Base-by-base conservation (phyloP, 2,329 filamentous ascomycete species). In the Pseudopithomyces maydicus region DNA sequence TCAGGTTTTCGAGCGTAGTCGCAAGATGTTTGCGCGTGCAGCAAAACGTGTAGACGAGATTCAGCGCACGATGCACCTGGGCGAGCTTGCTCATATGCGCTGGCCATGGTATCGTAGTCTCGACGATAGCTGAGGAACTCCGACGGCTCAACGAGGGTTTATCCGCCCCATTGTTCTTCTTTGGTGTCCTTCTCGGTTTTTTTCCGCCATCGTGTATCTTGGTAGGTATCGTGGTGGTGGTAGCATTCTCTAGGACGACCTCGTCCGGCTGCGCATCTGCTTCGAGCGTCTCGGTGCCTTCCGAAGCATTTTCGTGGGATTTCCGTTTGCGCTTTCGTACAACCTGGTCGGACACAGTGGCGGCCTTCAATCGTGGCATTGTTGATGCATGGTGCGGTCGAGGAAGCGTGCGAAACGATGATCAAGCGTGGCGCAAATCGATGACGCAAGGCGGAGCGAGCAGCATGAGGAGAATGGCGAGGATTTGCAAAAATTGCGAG, bases 31-130 rank as follows among this genome's bases (percentile, higher is more conserved):
- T 97, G 44, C 95, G 88, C 1, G 94, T 94, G 72, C 88, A 95
- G 78, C 92, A 96, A 72, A 99, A 98, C 0, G 95, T 98, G 68
- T 92, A 97, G 0, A 98, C 92, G 1, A 98, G 79, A 67, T 97
- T 99, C 57, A 99, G 79, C 1, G 95, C 94, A 58, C 88, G 85
- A 73, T 98, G 90, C 0, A 88, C 90, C 72, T 88, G 88, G 23
- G 89, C 87, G 8, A 98, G 82, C 41, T 82, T 80, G 55, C 86
- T 88, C 74, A 98, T 91, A 44, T 84, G 81, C 1, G 85, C 82
- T 0, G 93, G 92, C 92, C 94, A 97, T 41, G 84, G 82, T 49
- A 83, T 79, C 1, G 81, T 72, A 1, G 80, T 76, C 62, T 84
- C 81, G n/a, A 84, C 76, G 0, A 82, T 58, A 7, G 74, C 79